These are phyloP conservation scores for Phlyctochytrium arcticum DNA, from an alignment of 192 early-diverging fungal genomes.

Conservation along the genomic window DNA sequence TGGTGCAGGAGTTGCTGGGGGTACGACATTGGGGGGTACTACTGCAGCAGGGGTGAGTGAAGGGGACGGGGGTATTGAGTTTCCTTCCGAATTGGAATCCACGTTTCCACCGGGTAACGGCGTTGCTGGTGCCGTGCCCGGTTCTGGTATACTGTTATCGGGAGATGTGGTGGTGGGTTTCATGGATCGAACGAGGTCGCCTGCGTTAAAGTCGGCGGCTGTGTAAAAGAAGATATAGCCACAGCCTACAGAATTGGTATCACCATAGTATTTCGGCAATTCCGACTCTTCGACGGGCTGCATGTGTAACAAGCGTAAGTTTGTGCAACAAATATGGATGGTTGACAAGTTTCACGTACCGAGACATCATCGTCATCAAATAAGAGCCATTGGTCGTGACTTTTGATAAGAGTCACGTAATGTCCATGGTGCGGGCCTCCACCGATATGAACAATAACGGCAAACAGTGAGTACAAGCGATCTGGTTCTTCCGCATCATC, in stretches of 20 bases:
- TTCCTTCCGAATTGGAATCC: not conserved
- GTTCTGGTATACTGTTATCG: not conserved
- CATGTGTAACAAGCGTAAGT: not conserved
- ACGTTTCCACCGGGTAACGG: not conserved
- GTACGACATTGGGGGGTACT: too few species aligned
- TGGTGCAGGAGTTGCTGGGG: not conserved
- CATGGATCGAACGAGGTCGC: constrained; percentile 15
- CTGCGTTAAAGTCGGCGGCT: constrained; percentile 27
- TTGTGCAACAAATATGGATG: too few species aligned
- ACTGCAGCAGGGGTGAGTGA: too few species aligned
- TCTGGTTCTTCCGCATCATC: constrained; percentile 85
- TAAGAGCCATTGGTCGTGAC: constrained; percentile 82
- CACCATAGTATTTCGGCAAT: constrained; percentile 48
- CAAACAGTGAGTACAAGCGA: constrained; percentile 82
- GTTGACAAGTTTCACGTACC: constrained; percentile 31
- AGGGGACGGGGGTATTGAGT: too few species aligned
- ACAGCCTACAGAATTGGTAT: constrained; percentile 37
- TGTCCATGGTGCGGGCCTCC: constrained; percentile 95
- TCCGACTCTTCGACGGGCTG: constrained; percentile 43
- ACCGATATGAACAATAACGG: constrained; percentile 93
- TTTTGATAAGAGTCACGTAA: constrained; percentile 90
- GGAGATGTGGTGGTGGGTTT: constrained; percentile 10
- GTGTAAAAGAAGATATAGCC: constrained; percentile 53
- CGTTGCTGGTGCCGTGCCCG: not conserved
- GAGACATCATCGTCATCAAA: constrained; percentile 98